Conservation (phyloP, 345 rosid species). For the Populus alba region DNA sequence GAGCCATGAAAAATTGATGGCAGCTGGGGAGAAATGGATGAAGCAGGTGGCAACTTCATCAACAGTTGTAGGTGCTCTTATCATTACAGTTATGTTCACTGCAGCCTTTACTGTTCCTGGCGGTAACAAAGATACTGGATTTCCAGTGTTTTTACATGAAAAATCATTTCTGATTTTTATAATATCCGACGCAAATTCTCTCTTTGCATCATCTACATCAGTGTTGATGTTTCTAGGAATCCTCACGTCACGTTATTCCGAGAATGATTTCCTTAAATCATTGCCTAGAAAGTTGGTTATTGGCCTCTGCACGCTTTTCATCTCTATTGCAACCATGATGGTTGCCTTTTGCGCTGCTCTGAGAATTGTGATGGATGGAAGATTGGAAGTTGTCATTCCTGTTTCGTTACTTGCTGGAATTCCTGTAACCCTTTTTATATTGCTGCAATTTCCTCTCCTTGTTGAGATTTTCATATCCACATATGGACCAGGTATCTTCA, state of each 20-base stretch:
- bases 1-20: neutral
- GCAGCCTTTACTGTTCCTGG: neutral
- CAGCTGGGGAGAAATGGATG: neutral
- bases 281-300: neutral
- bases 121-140: neutral
- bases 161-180: neutral
- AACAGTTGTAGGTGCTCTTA: neutral
- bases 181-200: neutral
- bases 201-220: neutral
- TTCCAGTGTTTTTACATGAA: neutral
- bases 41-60: neutral
- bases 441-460: slow-evolving; percentile 6
- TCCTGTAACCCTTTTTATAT: neutral
- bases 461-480: neutral
- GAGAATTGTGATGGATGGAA: no score
- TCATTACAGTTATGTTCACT: neutral
- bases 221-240: neutral
- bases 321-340: slow-evolving; percentile 5
- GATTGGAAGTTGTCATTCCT: neutral
- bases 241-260: neutral
- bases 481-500: no score
- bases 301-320: slow-evolving; percentile 4
- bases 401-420: neutral
- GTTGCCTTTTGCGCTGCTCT: no score
- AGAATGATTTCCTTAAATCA: no score